Percentiles rank a stretch among this genome's conserved stretches.
phyloP scores from a whole-genome alignment of 305 asterid species.

The Solanum hybrid region DNA sequence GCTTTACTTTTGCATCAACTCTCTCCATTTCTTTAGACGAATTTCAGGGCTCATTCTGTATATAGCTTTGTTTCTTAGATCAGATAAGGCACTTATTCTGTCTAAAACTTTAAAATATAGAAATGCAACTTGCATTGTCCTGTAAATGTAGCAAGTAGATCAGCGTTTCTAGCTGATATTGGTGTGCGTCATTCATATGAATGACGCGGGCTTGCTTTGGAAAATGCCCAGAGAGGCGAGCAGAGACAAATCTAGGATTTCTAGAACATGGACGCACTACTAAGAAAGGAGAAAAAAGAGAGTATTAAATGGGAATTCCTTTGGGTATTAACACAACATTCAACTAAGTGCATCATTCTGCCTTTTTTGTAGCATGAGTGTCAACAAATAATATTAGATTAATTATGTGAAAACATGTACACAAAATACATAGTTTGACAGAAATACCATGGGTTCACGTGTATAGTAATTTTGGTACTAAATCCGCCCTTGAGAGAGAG shows the following conservation, averaged over 20 bases:
- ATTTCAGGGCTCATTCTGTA: neutral
- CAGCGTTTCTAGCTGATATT: neutral
- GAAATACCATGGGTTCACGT: neutral
- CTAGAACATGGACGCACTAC: neutral
- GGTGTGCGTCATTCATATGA: neutral
- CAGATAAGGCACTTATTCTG: neutral
- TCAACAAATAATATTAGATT: neutral
- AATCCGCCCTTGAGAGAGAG: neutral
- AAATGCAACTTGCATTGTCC: neutral
- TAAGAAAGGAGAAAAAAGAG: neutral
- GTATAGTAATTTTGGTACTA: neutral
- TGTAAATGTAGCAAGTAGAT: neutral
- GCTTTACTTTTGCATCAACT: neutral
- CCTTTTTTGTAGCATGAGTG: neutral
- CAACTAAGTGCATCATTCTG: neutral
- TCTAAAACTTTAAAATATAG: neutral
- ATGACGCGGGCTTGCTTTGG: neutral
- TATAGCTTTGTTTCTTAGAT: neutral
- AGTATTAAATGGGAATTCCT: neutral
- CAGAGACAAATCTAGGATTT: neutral
- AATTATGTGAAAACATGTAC: neutral
- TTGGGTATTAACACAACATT: neutral
- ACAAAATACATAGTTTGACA: neutral
- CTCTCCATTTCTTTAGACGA: neutral
- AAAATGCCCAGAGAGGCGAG: neutral